phyloP scores from a whole-genome alignment of 1,139 yeast species.

The Diutina sp. region DNA sequence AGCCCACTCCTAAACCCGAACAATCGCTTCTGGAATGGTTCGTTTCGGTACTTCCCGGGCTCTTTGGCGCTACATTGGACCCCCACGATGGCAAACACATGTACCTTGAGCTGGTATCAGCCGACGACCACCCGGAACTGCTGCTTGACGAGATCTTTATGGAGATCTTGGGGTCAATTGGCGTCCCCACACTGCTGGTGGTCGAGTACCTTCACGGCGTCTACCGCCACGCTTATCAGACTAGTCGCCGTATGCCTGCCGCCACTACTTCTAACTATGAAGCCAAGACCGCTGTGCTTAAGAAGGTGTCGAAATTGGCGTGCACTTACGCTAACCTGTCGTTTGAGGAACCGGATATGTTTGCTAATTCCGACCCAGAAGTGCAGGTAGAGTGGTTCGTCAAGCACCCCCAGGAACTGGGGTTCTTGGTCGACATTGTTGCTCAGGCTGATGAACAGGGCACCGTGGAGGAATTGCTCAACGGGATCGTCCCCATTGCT shows the following conservation, averaged over 20 bases:
- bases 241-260: conserved; percentile 25
- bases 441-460: conserved; percentile 56
- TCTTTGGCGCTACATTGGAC: conserved; percentile 25
- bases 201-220: conserved; percentile 33
- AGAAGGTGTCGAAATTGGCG: conserved; percentile 39
- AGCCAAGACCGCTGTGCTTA: conserved; percentile 26
- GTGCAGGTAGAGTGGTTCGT: conserved; percentile 15
- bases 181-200: conserved; percentile 25
- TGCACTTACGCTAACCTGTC: conserved; percentile 60
- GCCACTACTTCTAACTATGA: conserved; percentile 25
- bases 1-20: neutral
- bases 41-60: conserved; percentile 16
- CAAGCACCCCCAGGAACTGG: conserved; percentile 26
- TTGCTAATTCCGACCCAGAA: conserved; percentile 25
- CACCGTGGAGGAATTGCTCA: conserved; percentile 44
- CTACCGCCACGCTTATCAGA: conserved; percentile 26
- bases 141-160: conserved; percentile 36
- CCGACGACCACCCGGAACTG: conserved; percentile 20
- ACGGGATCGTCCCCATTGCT: conserved; percentile 40
- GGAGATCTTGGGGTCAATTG: conserved; percentile 42
- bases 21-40: conserved; percentile 2
- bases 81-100: conserved; percentile 8
- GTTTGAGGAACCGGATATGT: conserved; percentile 62
- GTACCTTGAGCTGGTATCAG: conserved; percentile 23
- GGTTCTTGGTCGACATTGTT: conserved; percentile 47